Conservation (phyloP, 2,329 filamentous ascomycete species). For the Didymella pomorum region DNA sequence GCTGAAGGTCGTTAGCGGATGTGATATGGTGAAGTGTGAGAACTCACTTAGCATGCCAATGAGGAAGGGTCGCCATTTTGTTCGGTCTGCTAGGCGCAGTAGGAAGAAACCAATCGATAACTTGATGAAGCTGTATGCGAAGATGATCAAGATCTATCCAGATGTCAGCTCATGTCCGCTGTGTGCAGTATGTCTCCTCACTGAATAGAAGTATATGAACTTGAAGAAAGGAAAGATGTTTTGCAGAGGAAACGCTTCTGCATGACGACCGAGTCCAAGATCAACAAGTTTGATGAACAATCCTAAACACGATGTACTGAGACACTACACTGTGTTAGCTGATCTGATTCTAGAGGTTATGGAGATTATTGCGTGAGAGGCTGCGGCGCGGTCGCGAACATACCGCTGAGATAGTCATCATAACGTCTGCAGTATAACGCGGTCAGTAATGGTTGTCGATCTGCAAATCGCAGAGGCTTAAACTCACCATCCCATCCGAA, state of each 20-base stretch:
- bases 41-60: neutral
- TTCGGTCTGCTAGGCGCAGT: neutral
- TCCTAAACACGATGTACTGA: neutral
- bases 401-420: neutral
- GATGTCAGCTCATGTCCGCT: neutral
- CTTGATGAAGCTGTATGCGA: conserved; percentile 1
- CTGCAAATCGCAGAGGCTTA: neutral
- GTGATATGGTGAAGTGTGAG: neutral
- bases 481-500: neutral
- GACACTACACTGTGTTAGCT: neutral
- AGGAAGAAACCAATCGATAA: neutral
- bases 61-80: neutral
- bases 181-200: neutral
- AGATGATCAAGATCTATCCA: neutral
- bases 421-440: neutral
- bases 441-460: neutral
- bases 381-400: neutral
- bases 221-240: neutral
- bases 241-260: neutral
- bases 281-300: neutral
- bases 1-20: neutral
- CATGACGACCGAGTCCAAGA: neutral
- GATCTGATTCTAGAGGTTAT: neutral
- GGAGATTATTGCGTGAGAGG: neutral
- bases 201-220: neutral